Evolutionary conservation across 129 eudicot species (phyloP), one percentile per base, ranked within the genome.

Genomic region (Centaurea solstitialis): DNA sequence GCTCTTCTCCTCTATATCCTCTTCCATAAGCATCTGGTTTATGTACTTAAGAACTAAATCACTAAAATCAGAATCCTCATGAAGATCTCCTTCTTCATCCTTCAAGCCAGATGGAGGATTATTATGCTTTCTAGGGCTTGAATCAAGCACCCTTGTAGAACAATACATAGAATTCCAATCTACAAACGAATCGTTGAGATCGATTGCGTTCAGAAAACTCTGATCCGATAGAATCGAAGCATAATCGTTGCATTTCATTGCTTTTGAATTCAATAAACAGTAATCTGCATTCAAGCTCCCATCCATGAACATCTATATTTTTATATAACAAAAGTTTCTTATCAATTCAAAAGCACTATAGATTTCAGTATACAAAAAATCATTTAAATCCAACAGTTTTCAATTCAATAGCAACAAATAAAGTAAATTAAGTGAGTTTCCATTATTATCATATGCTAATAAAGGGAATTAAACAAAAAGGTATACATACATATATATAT

Each of bases 21-120:
- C 97, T 92, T 94, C 98, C 98, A 94, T 94, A 47, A 94, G 98
- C 82, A 94, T 89, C 80, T 88, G 91, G 74, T 75, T 90, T 64
- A 94, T 92, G 50, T 90, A 94, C 80, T 86, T 89, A 28, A 94
- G 97, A 69, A 87, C 91, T 41, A 61, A 76, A 79, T 92, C 98
- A 83, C 91, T 92, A 83, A 92, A 92, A 81, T 94, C 97, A 20
- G 67, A 86, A 78, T 94, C 97, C 69, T 94, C 98, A n/a, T 79
- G 85, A 22, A 74, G 43, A 80, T 88, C 91, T 45, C 66, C 84
- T 72, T 85, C 84, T 72, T 85, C 87, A 6, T 71, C 17, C 13
- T 81, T 87, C 28, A 23, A 72, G 23, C 85, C 45, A 84, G 80
- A 84, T 21, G 79, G 72, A 24, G 76, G 79, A 3, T 35, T 77